Evolutionary conservation across 768 basidiomycete species (phyloP).

Genomic region (Lentinula lateritia): DNA sequence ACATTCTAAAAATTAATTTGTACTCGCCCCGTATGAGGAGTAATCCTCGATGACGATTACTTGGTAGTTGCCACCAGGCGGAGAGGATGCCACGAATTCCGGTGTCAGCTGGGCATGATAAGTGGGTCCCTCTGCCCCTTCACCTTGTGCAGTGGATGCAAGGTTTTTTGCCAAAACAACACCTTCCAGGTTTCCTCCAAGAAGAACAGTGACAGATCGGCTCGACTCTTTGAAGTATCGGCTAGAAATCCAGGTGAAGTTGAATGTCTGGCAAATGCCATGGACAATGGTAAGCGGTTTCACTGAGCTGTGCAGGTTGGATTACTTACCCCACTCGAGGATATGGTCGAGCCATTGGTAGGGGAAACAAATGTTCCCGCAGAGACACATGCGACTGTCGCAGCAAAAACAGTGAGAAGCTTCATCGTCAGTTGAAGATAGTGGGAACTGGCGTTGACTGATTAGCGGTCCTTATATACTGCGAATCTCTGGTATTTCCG

Average conservation of each 20-base stretch:
- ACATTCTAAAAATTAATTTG: background rate
- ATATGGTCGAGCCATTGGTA: background rate
- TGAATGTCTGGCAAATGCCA: background rate
- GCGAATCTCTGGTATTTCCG: no score
- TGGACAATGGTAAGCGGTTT: background rate
- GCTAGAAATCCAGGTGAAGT: slow-evolving; percentile 2
- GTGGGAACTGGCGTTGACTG: no score
- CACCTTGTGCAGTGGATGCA: background rate
- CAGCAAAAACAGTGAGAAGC: background rate
- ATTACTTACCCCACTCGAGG: background rate
- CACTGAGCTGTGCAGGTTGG: no score
- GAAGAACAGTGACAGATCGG: background rate
- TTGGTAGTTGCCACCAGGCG: background rate
- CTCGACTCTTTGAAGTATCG: slow-evolving; percentile 5
- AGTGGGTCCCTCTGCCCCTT: background rate
- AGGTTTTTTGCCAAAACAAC: background rate
- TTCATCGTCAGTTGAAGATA: background rate
- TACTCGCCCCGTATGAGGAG: background rate
- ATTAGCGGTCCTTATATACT: no score
- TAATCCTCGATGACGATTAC: background rate
- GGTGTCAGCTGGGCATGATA: background rate
- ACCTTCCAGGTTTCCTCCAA: background rate
- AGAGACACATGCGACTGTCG: background rate
- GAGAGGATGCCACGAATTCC: background rate
- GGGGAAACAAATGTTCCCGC: background rate